A percentile compares a stretch with the other conserved stretches of the same genome.
These are phyloP conservation scores for Thermomucor indicae-seudaticae DNA, from an alignment of 371 early-diverging fungal species.

Conservation along the genomic window DNA sequence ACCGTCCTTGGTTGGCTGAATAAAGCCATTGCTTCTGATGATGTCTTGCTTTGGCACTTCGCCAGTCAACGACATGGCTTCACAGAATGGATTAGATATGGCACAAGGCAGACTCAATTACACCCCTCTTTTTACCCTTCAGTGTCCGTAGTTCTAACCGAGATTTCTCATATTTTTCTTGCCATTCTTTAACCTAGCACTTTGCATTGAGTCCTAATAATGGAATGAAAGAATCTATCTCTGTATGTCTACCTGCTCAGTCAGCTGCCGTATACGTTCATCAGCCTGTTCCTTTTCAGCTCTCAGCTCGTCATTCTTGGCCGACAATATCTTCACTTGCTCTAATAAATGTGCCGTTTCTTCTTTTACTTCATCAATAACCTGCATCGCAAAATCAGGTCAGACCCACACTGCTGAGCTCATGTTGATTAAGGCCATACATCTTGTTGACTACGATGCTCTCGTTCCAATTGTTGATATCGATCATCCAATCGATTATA, in stretches of 20 bases:
- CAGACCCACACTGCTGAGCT: background rate
- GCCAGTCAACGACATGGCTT: constrained; percentile 11
- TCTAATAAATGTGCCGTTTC: constrained; percentile 72
- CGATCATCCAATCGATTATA: constrained; percentile 43
- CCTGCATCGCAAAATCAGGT: constrained; percentile 28
- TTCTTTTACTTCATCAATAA: constrained; percentile 67
- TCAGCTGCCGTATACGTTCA: constrained; percentile 16
- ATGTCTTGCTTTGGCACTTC: constrained; percentile 34
- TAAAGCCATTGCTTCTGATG: constrained; percentile 13
- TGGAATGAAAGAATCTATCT: no score
- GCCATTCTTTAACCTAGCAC: constrained; percentile 36
- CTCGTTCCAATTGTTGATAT: constrained; percentile 58
- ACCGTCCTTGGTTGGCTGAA: constrained; percentile 57
- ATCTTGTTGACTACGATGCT: constrained; percentile 70
- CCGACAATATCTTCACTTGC: constrained; percentile 62
- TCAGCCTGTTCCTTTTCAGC: constrained; percentile 41
- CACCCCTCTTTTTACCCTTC: constrained; percentile 28
- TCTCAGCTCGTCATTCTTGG: constrained; percentile 57
- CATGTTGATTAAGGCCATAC: constrained; percentile 26
- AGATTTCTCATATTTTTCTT: constrained; percentile 42
- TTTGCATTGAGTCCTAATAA: no score
- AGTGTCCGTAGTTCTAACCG: constrained; percentile 44
- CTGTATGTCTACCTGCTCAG: constrained; percentile 34
- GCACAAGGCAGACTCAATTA: background rate
- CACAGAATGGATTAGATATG: background rate